Conservation (phyloP, 192 early-diverging fungal species). For the Coemansia furcata region DNA sequence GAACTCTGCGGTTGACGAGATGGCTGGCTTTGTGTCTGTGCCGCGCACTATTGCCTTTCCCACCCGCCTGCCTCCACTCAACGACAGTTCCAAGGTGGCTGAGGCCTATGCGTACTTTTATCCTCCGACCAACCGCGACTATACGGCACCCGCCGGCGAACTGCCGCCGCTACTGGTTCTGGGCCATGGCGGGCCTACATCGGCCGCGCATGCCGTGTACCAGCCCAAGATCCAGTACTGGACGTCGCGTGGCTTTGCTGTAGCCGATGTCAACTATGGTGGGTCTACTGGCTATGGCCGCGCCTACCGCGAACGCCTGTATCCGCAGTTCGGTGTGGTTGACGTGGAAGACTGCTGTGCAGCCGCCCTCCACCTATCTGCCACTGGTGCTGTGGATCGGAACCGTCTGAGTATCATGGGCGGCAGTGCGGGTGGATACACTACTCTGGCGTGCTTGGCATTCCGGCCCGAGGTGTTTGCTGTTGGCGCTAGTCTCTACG, state of each 20-base stretch:
- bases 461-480: constrained; percentile 72
- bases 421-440: constrained; percentile 69
- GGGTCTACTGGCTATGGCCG: constrained; percentile 74
- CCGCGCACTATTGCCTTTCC: constrained; percentile 62
- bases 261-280: constrained; percentile 77
- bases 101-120: constrained; percentile 61
- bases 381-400: constrained; percentile 57
- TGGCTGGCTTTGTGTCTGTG: constrained; percentile 58
- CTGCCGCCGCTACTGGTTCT: constrained; percentile 69
- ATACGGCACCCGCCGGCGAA: constrained; percentile 49
- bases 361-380: constrained; percentile 62
- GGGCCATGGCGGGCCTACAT: constrained; percentile 74
- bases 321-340: constrained; percentile 69
- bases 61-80: constrained; percentile 48
- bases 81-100: background rate
- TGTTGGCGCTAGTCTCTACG: constrained; percentile 67
- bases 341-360: constrained; percentile 78
- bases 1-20: background rate
- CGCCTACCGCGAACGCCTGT: constrained; percentile 69
- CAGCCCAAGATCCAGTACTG: constrained; percentile 64
- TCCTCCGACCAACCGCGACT: constrained; percentile 62
- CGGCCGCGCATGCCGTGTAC: constrained; percentile 34
- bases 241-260: constrained; percentile 73
- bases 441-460: constrained; percentile 61
- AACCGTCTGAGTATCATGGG: constrained; percentile 66